Evolutionary conservation across 2,329 filamentous ascomycete species (phyloP), one percentile per base, ranked within the genome.

Genomic region (Paracoccidioides lutzii): DNA sequence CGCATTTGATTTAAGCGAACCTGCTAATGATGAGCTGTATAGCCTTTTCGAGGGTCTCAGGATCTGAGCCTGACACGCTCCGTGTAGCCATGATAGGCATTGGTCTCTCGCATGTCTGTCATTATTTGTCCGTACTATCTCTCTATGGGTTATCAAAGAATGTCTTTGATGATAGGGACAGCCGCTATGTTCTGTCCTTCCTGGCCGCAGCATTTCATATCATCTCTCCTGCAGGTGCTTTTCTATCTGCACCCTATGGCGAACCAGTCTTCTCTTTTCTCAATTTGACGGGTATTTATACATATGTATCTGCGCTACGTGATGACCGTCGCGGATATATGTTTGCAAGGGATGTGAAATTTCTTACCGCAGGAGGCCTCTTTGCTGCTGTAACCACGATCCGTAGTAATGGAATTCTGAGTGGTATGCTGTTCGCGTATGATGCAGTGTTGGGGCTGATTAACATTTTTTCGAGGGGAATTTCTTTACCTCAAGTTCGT

Each of bases 401-500:
- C 59, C 84, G 93, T 56, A 89, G 85, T 65, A 98, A 98, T 68
- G 93, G 89, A 8, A 73, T 97, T 49, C 75, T 96, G 10, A 90
- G 85, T 66, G 91, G 91, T 8, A 67, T 89, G 3, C 73, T 90
- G 3, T 87, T 95, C 65, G 80, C 85, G 33, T 81, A 79, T 59
- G 84, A 88, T 64, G 75, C 77, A 7, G 50, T 78, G 5, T 57
- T 69, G 14, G 69, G 72, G 7, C 61, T 78, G 0, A 63, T 68
- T 28, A 66, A 73, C 45, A 65, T 82, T 33, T 65, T 76, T 14
- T 60, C 52, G 40, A 73, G 60, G 37, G 71, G 64, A 58, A 58
- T 65, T 22, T 67, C 65, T 1, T 43, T 75, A 15, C 63, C 66
- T 10, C 71, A 73, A 10, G 45, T 83, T 3, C 71, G 80, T 32